These are phyloP conservation scores for Fraxinus excelsior DNA, from an alignment of 257 asterid species.

Conservation along the genomic window DNA sequence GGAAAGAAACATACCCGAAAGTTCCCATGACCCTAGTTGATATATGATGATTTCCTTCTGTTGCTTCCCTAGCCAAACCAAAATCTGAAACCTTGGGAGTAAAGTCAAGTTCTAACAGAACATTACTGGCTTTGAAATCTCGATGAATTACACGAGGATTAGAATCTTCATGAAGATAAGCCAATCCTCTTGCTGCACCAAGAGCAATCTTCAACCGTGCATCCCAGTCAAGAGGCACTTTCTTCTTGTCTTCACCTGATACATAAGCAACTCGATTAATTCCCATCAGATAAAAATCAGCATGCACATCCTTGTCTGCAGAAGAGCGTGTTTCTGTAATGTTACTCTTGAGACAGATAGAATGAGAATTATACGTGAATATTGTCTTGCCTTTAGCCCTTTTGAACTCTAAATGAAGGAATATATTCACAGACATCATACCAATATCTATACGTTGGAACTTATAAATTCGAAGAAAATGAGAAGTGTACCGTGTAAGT, in stretches of 20 bases:
- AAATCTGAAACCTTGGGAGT: slow-evolving; percentile 98
- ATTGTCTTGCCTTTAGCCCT: background rate
- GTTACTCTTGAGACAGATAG: background rate
- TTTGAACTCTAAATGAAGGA: background rate
- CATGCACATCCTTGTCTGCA: slow-evolving; percentile 1
- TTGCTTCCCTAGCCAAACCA: slow-evolving; percentile 95
- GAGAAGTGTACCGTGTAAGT: slow-evolving; percentile 70
- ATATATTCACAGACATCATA: background rate
- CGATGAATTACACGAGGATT: slow-evolving; percentile 97
- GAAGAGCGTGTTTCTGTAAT: background rate
- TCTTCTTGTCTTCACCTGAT: slow-evolving; percentile 67
- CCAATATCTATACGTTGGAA: background rate
- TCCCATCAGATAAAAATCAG: background rate
- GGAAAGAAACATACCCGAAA: slow-evolving; percentile 70
- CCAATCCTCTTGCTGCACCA: slow-evolving; percentile 97
- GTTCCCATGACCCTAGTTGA: slow-evolving; percentile 99
- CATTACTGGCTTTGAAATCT: slow-evolving; percentile 94
- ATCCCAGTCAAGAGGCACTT: slow-evolving; percentile 88
- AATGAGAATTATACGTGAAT: background rate
- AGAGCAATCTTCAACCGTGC: slow-evolving; percentile 92
- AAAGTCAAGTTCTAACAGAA: slow-evolving; percentile 79
- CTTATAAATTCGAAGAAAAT: slow-evolving; percentile 21
- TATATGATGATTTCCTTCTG: slow-evolving; percentile 86
- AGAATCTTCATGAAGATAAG: slow-evolving; percentile 97
- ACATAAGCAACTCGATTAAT: slow-evolving; percentile 25